These are phyloP conservation scores for Acacia melanoxylon DNA, from an alignment of 306 rosid species.

Conservation along the genomic window DNA sequence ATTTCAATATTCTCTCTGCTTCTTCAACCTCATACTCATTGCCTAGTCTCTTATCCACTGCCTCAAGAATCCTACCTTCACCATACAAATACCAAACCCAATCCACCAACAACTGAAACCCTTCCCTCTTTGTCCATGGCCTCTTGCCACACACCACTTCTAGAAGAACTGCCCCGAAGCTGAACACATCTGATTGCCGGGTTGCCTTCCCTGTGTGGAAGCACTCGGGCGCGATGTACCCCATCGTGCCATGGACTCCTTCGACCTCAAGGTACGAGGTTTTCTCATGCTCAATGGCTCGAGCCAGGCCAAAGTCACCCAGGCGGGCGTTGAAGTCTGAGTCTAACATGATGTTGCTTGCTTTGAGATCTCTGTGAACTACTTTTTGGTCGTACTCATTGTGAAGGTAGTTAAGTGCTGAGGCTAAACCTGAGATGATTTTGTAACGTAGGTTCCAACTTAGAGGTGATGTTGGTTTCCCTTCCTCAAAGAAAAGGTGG, in stretches of 20 bases:
- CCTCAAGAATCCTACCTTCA: conserved; percentile 47
- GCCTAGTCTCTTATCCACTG: conserved; percentile 53
- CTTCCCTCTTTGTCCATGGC: conserved; percentile 58
- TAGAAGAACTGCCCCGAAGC: conserved; percentile 66
- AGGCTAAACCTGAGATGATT: conserved; percentile 64
- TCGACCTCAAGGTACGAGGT: conserved; percentile 62
- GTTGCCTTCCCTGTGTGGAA: conserved; percentile 78
- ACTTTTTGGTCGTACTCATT: conserved; percentile 72
- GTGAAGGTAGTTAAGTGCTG: conserved; percentile 67
- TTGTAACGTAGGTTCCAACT: conserved; percentile 66
- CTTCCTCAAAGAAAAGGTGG: conserved; percentile 56
- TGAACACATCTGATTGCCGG: conserved; percentile 62
- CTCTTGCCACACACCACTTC: conserved; percentile 74
- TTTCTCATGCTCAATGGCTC: conserved; percentile 67
- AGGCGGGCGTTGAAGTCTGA: conserved; percentile 63
- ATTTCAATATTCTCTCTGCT: conserved; percentile 57
- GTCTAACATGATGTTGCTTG: conserved; percentile 76
- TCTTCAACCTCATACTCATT: conserved; percentile 53
- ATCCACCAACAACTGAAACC: conserved; percentile 57
- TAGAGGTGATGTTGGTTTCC: conserved; percentile 33
- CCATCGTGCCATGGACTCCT: conserved; percentile 76
- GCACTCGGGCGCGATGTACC: conserved; percentile 83
- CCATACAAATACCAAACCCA: conserved; percentile 82
- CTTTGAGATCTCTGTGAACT: conserved; percentile 73
- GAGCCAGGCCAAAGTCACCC: conserved; percentile 76